phyloP scores from a whole-genome alignment of 2,329 filamentous ascomycete genomes.

The Aspergillus viridinutans region DNA sequence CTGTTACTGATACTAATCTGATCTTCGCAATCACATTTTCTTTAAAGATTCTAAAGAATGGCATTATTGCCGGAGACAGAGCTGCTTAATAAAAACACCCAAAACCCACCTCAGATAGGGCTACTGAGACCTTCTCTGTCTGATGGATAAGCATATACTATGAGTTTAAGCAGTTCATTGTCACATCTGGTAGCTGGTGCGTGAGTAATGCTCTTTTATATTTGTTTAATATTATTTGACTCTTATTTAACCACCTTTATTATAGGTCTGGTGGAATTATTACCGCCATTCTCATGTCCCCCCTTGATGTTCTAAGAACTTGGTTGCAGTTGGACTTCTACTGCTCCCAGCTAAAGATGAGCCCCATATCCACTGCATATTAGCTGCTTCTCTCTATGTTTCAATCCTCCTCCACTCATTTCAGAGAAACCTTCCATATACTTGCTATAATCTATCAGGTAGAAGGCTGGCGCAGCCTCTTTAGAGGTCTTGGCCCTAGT shows the following conservation, averaged over 20 bases:
- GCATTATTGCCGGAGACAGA: no score
- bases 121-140: no score
- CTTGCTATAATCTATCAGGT: conserved; percentile 33
- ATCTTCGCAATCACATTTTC: no score
- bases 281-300: conserved; percentile 86
- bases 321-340: conserved; percentile 95
- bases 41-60: no score
- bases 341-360: conserved; percentile 64
- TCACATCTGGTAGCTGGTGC: conserved; percentile 32
- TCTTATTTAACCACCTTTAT: neutral
- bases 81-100: no score
- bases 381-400: conserved; percentile 46
- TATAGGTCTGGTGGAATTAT: conserved; percentile 66
- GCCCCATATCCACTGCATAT: conserved; percentile 52
- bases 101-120: no score
- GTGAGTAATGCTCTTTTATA: conserved; percentile 20
- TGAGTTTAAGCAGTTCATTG: conserved; percentile 12
- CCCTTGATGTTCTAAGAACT: conserved; percentile 95
- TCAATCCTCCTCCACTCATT: conserved; percentile 56
- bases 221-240: neutral
- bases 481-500: conserved; percentile 36
- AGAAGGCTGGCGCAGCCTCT: conserved; percentile 37
- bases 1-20: no score
- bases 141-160: no score
- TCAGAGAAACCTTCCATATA: conserved; percentile 32